Base-by-base conservation (phyloP, 2,329 filamentous ascomycete genomes). In the Pseudocercospora eumusae region DNA sequence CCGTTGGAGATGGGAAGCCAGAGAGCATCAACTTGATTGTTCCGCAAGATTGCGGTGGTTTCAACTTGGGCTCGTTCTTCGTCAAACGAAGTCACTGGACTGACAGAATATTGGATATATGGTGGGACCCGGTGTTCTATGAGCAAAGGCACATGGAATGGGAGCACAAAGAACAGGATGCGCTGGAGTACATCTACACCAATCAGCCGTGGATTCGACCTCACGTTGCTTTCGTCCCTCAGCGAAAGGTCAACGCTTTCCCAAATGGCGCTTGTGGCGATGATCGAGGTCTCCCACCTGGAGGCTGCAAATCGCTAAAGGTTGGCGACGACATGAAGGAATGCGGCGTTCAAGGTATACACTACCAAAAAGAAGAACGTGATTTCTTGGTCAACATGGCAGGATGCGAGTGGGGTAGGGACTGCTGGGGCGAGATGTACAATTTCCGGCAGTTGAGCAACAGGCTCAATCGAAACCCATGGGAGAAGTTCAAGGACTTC, bases 341-440 rank as follows among this genome's bases (percentile, higher is more conserved):
- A 65, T 75, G 73, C 44, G 73, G 73, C 11, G 60, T 74, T 9
- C 66, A 70, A 60, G 71, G 73, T 36, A 88, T 96, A 64, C 96
- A 99, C 77, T 99, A 99, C 75, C 83, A 90, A 69, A 83, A 95
- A 76, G 82, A 86, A 45, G 92, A 96, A 63, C 86, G 91, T 27
- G 95, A 99, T 76, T 97, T 99, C 73, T 70, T 98, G 52, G 93
- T 99, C 71, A 99, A 97, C 77, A 98, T 99, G 93, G 95, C 95
- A 5, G 95, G 95, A 3, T 99, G 95, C 75, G 90, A 96, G 76
- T 98, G 91, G 89, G 93, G 93, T 3, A 86, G 95, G 55, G 93
- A 99, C 78, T 99, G 95, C 76, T 98, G 93, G 93, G 89, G 88
- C 40, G 95, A 99, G 79, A 97, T 99, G 87, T 96, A 96, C 79